phyloP scores from a whole-genome alignment of 2,329 filamentous ascomycete species.

The Microdochium paspali region DNA sequence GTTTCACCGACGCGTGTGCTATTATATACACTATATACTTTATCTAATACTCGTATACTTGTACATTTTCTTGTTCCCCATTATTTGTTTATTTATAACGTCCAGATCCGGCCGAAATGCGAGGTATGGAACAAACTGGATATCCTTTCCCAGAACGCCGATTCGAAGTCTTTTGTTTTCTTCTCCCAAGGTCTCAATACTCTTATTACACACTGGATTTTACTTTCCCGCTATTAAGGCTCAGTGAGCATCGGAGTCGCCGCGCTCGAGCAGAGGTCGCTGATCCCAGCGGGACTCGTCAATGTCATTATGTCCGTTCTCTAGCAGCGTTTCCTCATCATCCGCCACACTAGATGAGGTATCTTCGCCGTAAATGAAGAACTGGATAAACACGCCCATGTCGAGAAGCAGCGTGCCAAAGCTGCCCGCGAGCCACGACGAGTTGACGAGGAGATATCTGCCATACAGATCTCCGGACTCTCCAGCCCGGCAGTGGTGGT shows the following conservation, averaged over 20 bases:
- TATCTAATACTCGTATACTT: too few relatives aligned
- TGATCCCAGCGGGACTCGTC: constrained; percentile 16
- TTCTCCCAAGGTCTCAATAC: too few relatives aligned
- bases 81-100: too few relatives aligned
- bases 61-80: too few relatives aligned
- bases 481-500: constrained; percentile 47
- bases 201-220: too few relatives aligned
- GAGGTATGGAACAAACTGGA: too few relatives aligned
- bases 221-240: background rate
- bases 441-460: constrained; percentile 78
- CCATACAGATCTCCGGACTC: constrained; percentile 63
- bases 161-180: too few relatives aligned
- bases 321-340: constrained; percentile 11
- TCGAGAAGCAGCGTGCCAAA: constrained; percentile 81
- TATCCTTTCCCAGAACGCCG: too few relatives aligned
- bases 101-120: too few relatives aligned
- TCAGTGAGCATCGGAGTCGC: constrained; percentile 8
- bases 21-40: too few relatives aligned
- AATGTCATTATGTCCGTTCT: constrained; percentile 15
- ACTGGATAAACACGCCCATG: constrained; percentile 80
- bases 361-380: constrained; percentile 66
- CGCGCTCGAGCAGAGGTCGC: constrained; percentile 18
- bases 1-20: too few relatives aligned
- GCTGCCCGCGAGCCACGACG: constrained; percentile 85
- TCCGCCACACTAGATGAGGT: constrained; percentile 15